Base-by-base conservation (phyloP, 495 filamentous ascomycete genomes). In the Trichoderma reesei region DNA sequence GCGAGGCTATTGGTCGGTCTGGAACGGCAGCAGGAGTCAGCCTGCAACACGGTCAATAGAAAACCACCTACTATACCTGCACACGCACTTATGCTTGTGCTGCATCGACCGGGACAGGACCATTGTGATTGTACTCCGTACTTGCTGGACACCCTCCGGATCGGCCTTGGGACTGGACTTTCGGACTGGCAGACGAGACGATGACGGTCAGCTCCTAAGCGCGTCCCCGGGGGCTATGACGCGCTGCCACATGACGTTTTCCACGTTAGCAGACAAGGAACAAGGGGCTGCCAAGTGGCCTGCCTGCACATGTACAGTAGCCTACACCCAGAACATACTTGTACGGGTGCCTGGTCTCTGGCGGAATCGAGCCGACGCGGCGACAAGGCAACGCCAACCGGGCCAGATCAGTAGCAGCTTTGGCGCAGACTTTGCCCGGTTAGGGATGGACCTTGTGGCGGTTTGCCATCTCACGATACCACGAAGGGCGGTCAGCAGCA, bases 361-460 rank as follows among this genome's bases (percentile, higher is more conserved):
- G 51, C 51, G 51, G 51, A 56, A 56, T 56, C 51, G 51, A 56
- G 51, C 51, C 51, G 51, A 56, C 51, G 51, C 51, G 51, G 51
- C 51, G 51, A 48, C 16, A 56, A 56, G 51, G 51, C 51, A 14
- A 34, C 26, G 51, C 51, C 51, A 56, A 56, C 51, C 34, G 51
- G 51, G 31, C 51, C 51, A 56, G 51, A 56, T 56, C n/a, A n/a
- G n/a, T 56, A 56, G 51, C 51, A 18, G 51, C 16, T 34, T 56
- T 56, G 51, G 31, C 51, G 26, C 26, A 56, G 51, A 31, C 51
- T 11, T 56, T 56, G 51, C 51, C 51, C 51, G 20, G 26, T 56
- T 56, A 33, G 26, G 51, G 51, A 56, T 56, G 51, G 51, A 56
- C 5, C 37, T 39, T 39, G 37, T 39, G 37, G 37, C 37, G 31